These are phyloP conservation scores for Somion occarium DNA, from an alignment of 1,284 basidiomycete genomes.

Conservation along the genomic window DNA sequence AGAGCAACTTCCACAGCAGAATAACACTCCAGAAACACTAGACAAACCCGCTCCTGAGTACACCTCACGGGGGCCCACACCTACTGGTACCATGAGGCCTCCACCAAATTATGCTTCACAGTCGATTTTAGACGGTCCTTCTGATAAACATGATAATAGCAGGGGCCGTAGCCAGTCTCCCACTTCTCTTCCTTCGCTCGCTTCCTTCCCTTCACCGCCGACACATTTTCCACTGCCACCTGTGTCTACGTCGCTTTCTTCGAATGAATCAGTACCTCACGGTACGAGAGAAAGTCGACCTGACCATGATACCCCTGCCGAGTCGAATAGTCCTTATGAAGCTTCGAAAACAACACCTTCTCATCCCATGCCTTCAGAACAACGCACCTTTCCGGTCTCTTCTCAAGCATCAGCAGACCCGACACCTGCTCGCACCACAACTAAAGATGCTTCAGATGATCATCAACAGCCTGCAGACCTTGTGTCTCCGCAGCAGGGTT, in stretches of 20 bases:
- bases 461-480: neutral
- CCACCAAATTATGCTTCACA: slow-evolving; percentile 3
- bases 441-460: neutral
- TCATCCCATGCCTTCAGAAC: neutral
- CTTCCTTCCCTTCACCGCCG: slow-evolving; percentile 67
- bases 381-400: neutral
- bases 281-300: neutral
- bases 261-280: neutral
- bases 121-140: neutral
- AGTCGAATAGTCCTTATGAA: neutral
- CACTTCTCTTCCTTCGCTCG: slow-evolving; percentile 53
- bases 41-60: slow-evolving; percentile 20
- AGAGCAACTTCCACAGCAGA: neutral
- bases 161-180: neutral
- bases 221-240: slow-evolving; percentile 64
- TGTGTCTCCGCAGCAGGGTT: neutral
- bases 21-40: neutral
- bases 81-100: neutral
- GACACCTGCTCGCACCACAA: neutral
- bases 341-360: neutral
- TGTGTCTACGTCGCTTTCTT: slow-evolving; percentile 14
- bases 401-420: neutral
- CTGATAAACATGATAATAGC: neutral
- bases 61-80: slow-evolving; percentile 16
- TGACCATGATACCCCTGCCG: neutral